Conservation (phyloP, 495 filamentous ascomycete genomes). For the Friedmanniomyces endolithicus region DNA sequence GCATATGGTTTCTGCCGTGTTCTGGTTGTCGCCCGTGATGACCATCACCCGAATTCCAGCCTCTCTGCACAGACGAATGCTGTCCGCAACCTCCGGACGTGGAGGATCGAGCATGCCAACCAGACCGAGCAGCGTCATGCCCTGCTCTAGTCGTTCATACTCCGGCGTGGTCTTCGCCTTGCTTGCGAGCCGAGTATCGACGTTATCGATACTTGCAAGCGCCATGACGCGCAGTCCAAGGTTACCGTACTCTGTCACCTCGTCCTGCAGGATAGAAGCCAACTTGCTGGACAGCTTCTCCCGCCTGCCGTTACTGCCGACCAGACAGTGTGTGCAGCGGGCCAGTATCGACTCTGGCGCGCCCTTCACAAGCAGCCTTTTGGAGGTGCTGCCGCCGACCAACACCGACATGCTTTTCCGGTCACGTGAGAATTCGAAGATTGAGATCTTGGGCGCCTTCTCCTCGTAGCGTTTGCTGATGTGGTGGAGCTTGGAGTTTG, state of each 20-base stretch:
- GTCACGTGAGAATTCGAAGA: conserved; percentile 95
- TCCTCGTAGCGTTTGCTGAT: conserved; percentile 78
- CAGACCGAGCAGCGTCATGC: conserved; percentile 85
- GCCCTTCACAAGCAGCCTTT: conserved; percentile 89
- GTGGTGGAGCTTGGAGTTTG: conserved; percentile 54
- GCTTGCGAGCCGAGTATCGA: conserved; percentile 41
- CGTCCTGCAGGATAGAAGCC: conserved; percentile 51
- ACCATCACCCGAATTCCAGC: conserved; percentile 96
- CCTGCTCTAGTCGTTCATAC: conserved; percentile 77
- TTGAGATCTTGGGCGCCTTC: conserved; percentile 58
- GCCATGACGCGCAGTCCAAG: conserved; percentile 90
- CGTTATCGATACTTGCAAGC: conserved; percentile 64
- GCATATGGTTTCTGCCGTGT: conserved; percentile 95
- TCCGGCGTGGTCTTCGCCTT: conserved; percentile 70
- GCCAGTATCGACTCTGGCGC: conserved; percentile 90
- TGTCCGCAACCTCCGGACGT: conserved; percentile 77
- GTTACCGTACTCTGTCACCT: conserved; percentile 82
- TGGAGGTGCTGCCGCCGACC: conserved; percentile 49
- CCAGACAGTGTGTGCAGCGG: conserved; percentile 66
- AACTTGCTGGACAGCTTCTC: conserved; percentile 58
- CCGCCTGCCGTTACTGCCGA: conserved; percentile 62
- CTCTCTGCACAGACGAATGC: conserved; percentile 77
- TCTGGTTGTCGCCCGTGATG: conserved; percentile 95
- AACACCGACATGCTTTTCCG: conserved; percentile 99
- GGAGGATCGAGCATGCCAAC: conserved; percentile 97